Evolutionary conservation across 164 flowering plant species (phyloP).

Genomic region (Chimonanthus praecox): DNA sequence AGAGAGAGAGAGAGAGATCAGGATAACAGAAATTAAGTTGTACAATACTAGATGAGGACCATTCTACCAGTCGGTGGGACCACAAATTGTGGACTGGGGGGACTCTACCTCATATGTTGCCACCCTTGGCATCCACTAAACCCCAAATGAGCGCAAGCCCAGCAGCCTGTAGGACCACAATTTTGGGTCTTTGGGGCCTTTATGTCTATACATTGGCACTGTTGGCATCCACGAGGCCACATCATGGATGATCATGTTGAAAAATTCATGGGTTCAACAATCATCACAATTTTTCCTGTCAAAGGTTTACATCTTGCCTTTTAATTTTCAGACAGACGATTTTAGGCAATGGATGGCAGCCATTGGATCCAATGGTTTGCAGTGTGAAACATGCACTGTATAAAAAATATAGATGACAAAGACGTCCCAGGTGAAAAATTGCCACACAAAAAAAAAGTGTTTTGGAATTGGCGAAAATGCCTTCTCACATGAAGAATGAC

Average conservation of each 20-base stretch:
- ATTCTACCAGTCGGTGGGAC: background rate
- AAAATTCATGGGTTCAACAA: background rate
- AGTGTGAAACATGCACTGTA: background rate
- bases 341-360: background rate
- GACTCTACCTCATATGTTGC: background rate
- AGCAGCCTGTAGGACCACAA: background rate
- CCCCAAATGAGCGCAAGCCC: background rate
- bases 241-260: background rate
- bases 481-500: no score
- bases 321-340: background rate
- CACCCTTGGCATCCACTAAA: background rate
- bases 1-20: slow-evolving; percentile 1
- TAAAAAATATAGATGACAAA: background rate
- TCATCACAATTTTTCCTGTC: background rate
- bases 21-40: background rate
- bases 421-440: no score
- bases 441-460: no score
- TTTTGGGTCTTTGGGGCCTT: background rate
- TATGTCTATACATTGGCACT: background rate
- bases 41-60: background rate
- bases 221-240: background rate
- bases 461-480: no score
- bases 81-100: background rate
- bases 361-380: background rate
- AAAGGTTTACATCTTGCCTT: no score